A percentile compares a stretch with the other conserved stretches of the same genome.
Evolutionary conservation across 2,329 filamentous ascomycete genomes (phyloP).

Genomic region (Madurella mycetomatis): DNA sequence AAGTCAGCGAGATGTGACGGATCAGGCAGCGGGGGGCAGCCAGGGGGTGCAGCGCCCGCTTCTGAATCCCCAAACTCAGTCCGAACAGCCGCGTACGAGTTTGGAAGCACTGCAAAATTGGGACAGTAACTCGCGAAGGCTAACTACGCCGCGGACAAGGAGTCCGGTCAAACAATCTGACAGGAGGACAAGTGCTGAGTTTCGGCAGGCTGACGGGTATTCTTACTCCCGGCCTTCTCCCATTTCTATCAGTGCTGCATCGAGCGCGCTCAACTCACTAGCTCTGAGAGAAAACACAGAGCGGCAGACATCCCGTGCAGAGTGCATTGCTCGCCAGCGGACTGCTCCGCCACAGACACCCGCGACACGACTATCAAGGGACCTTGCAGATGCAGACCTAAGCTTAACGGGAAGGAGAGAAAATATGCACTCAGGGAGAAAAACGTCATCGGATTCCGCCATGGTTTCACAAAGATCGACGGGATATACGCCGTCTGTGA

Average conservation of each 20-base stretch:
- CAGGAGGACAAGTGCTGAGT: conserved; percentile 28
- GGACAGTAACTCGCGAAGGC: conserved; percentile 52
- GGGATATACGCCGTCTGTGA: conserved; percentile 6
- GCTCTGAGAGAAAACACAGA: conserved; percentile 20
- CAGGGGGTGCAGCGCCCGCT: conserved; percentile 8
- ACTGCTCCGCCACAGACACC: conserved; percentile 21
- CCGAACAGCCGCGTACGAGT: conserved; percentile 29
- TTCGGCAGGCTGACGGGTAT: conserved; percentile 40
- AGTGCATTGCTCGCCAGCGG: conserved; percentile 11
- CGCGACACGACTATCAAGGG: conserved; percentile 9
- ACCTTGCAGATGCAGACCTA: conserved; percentile 6
- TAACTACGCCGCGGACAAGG: conserved; percentile 40
- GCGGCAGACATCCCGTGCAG: conserved; percentile 9
- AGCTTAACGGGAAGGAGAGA: conserved; percentile 3
- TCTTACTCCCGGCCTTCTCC: conserved; percentile 38
- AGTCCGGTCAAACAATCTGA: conserved; percentile 28
- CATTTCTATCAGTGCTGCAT: conserved; percentile 53
- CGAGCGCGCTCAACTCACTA: conserved; percentile 46
- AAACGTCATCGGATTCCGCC: conserved; percentile 18
- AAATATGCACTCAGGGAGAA: conserved; percentile 1
- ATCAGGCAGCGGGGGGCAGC: conserved; percentile 19
- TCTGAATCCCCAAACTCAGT: conserved; percentile 14
- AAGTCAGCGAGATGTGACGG: conserved; percentile 34
- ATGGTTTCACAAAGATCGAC: conserved; percentile 13
- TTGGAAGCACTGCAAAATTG: conserved; percentile 37